Conservation (phyloP, 2,329 filamentous ascomycete genomes). For the Pseudogymnoascus sp. region DNA sequence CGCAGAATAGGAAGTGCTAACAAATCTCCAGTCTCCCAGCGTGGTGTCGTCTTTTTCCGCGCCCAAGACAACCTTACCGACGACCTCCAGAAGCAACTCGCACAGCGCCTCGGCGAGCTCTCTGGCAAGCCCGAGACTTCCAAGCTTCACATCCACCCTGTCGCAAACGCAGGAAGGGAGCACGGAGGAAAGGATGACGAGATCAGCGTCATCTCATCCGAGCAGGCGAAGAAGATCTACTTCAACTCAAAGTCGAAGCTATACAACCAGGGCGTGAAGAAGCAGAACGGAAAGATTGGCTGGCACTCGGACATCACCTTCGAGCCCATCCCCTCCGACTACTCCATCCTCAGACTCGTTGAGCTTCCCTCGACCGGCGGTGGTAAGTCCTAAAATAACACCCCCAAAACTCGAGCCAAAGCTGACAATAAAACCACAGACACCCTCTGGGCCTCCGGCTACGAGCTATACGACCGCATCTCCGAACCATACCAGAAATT, state of each 20-base stretch:
- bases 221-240: constrained; percentile 44
- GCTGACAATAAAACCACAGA: constrained; percentile 26
- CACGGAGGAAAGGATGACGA: constrained; percentile 47
- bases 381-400: constrained; percentile 26
- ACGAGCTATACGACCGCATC: constrained; percentile 58
- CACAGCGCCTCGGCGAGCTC: constrained; percentile 49
- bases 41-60: constrained; percentile 63
- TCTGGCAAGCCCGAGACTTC: constrained; percentile 48
- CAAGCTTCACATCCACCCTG: constrained; percentile 51
- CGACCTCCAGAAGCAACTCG: constrained; percentile 57
- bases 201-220: constrained; percentile 56
- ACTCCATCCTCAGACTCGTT: constrained; percentile 36
- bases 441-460: constrained; percentile 60
- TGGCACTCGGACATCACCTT: constrained; percentile 61
- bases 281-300: constrained; percentile 37
- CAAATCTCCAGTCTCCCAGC: constrained; percentile 47
- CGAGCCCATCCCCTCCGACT: constrained; percentile 55
- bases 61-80: constrained; percentile 52
- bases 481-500: constrained; percentile 47
- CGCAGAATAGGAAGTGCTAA: constrained; percentile 4
- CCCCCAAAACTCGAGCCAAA: constrained; percentile 23
- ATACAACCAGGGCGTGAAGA: constrained; percentile 31
- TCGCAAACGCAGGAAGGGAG: constrained; percentile 44
- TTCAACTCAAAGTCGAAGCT: constrained; percentile 20
- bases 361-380: constrained; percentile 25